Conservation (phyloP, 169 alveolate species). For the Plasmodium inui region DNA sequence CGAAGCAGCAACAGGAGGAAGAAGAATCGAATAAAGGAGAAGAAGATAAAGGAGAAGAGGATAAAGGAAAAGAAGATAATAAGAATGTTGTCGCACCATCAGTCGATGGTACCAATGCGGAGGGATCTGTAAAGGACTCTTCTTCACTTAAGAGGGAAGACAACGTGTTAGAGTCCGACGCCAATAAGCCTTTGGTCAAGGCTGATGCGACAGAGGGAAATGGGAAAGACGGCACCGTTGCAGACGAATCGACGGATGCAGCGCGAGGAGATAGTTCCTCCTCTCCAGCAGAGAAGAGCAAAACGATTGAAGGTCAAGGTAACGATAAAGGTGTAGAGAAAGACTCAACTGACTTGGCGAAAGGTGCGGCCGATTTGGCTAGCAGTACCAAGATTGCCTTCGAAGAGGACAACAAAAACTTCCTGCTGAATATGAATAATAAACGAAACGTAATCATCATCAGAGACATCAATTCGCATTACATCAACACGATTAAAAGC, state of each 20-base stretch:
- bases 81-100: background rate
- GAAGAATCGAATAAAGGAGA: background rate
- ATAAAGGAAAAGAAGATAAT: background rate
- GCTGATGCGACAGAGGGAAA: background rate
- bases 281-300: background rate
- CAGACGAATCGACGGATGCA: background rate
- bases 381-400: background rate
- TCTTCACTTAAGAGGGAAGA: background rate
- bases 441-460: slow-evolving; percentile 56
- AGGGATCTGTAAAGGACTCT: background rate
- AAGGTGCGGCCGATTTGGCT: background rate
- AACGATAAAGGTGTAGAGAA: background rate
- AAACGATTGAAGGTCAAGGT: background rate
- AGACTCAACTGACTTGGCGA: background rate
- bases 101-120: background rate
- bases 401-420: slow-evolving; percentile 69
- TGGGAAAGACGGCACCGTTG: background rate
- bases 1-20: background rate
- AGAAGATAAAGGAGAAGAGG: background rate
- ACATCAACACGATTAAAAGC: slow-evolving; percentile 41
- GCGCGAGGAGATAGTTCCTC: background rate
- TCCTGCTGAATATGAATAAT: slow-evolving; percentile 53
- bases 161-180: background rate
- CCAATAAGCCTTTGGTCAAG: background rate
- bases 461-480: slow-evolving; percentile 63